phyloP scores from a whole-genome alignment of 2,329 filamentous ascomycete genomes.

The Phaeophleospora eucalypticola region DNA sequence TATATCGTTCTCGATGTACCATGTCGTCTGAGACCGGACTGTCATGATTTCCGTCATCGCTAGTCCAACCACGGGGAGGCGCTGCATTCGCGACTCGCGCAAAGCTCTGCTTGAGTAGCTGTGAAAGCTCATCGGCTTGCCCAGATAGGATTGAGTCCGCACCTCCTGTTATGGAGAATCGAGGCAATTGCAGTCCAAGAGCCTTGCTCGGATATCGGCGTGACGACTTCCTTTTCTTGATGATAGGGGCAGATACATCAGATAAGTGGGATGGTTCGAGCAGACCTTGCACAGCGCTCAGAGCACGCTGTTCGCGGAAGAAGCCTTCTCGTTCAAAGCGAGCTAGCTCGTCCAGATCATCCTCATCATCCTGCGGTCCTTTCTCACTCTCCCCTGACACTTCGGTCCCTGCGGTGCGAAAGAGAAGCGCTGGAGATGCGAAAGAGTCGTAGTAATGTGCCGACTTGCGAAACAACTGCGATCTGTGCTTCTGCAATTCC shows the following conservation, averaged over 20 bases:
- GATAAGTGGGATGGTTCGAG: background rate
- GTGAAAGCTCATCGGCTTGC: conserved; percentile 40
- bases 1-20: conserved; percentile 35
- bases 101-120: conserved; percentile 38
- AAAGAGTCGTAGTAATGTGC: conserved; percentile 48
- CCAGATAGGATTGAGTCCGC: conserved; percentile 36
- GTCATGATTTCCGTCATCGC: conserved; percentile 13
- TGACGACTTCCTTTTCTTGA: conserved; percentile 27
- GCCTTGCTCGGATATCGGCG: conserved; percentile 42
- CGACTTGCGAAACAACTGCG: conserved; percentile 39
- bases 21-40: conserved; percentile 21
- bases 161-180: conserved; percentile 40
- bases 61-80: conserved; percentile 1
- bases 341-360: conserved; percentile 32
- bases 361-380: conserved; percentile 31
- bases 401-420: conserved; percentile 41
- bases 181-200: conserved; percentile 38
- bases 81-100: conserved; percentile 27
- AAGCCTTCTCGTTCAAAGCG: conserved; percentile 29
- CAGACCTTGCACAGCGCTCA: conserved; percentile 15
- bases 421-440: conserved; percentile 48
- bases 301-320: conserved; percentile 20
- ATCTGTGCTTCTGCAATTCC: conserved; percentile 35
- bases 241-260: background rate
- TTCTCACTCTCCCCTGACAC: conserved; percentile 19